phyloP scores from a whole-genome alignment of 352 stramenopile genomes.

The Phytophthora palmivora region DNA sequence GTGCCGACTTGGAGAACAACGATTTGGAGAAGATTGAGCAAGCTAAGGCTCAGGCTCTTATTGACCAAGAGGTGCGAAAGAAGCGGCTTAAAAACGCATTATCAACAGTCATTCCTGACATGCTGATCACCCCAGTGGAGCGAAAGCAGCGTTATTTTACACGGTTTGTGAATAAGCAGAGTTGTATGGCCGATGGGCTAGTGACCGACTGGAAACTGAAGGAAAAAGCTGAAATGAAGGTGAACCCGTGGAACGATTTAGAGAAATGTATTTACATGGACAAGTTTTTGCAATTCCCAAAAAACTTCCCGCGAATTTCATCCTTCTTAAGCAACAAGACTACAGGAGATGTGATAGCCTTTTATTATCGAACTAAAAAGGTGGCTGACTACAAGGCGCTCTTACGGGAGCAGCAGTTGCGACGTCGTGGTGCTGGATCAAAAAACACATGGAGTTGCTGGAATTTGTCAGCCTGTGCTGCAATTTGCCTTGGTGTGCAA shows the following conservation, averaged over 20 bases:
- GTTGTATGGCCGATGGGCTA: conserved; percentile 71
- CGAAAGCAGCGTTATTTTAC: conserved; percentile 61
- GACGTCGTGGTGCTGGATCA: conserved; percentile 77
- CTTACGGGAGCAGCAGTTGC: conserved; percentile 89
- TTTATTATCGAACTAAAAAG: conserved; percentile 99
- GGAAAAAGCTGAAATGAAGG: conserved; percentile 73
- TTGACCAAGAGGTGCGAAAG: conserved; percentile 85
- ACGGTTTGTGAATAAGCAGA: conserved; percentile 61
- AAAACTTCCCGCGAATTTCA: conserved; percentile 98
- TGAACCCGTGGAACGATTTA: conserved; percentile 98
- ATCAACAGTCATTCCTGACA: conserved; percentile 85
- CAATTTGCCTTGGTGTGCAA: conserved; percentile 84
- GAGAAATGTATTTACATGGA: conserved; percentile 99
- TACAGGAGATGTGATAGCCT: conserved; percentile 96
- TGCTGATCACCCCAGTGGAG: conserved; percentile 74
- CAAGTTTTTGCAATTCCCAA: conserved; percentile 99
- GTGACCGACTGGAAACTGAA: conserved; percentile 68
- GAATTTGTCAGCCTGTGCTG: conserved; percentile 83
- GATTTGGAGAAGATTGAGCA: conserved; percentile 88
- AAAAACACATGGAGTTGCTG: conserved; percentile 93
- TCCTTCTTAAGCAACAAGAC: conserved; percentile 95
- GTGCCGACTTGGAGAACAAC: conserved; percentile 69
- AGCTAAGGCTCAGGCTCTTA: conserved; percentile 70
- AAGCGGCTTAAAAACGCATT: conserved; percentile 87
- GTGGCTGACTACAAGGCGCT: conserved; percentile 97